Evolutionary conservation across 78 protist species (phyloP), one percentile per base, ranked within the genome.

Genomic region (Dictyostelium discoideum): DNA sequence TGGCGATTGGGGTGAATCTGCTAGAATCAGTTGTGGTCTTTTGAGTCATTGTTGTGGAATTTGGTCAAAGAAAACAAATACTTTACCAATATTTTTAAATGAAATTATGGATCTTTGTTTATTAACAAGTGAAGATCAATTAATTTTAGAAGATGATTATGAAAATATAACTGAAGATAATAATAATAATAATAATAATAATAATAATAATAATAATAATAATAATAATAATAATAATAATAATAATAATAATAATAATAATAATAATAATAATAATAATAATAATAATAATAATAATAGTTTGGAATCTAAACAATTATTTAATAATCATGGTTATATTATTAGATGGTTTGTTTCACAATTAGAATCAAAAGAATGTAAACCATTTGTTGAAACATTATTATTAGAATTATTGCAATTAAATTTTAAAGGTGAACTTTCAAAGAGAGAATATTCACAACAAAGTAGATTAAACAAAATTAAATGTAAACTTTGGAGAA

Each of bases 271-370:
- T 10, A 40, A 37, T n/a, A n/a, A 88, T 39, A 24, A 7, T 13
- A 60, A 20, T 60, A 16, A 16, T 22, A 50, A 84, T n/a, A 26
- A 46, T 11, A 48, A 77, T 4, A 85, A 48, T 10, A 40, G 20
- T 24, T 5, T 0, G 0, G 54, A 85, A n/a, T 29, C n/a, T 5
- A 80, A 72, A 11, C 79, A 76, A 24, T 16, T 88, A 42, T 42
- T 77, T 24, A 90, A 85, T 72, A 90, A 82, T 39, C 95, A 90
- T 90, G 95, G 95, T 44, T 90, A 90, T 50, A 90, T 90, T 37
- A 85, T 90, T 24, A 63, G 95, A 50, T 82, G 83, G 76, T 90
- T 90, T 24, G 95, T 90, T 5, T 37, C 80, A 39, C 88, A 90
- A 46, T 54, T 90, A 26, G 76, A 81, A 46, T 11, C 37, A 20